Evolutionary conservation across 2,329 filamentous ascomycete genomes (phyloP).

Genomic region (Catunica adiposa): DNA sequence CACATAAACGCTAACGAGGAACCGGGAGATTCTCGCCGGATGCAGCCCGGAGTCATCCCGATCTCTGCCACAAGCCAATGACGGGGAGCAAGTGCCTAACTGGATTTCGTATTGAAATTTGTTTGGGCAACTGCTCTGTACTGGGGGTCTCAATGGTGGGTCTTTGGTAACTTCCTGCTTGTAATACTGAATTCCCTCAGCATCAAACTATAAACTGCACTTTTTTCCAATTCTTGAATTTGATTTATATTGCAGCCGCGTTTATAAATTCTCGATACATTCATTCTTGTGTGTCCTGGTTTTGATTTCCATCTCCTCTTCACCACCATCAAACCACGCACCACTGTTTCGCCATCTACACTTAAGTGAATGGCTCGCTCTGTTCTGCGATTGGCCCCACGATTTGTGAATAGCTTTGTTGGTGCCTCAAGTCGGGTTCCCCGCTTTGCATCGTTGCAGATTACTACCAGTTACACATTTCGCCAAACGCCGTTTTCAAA

Average conservation of each 20-base stretch:
- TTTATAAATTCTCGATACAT: slow-evolving; percentile 2
- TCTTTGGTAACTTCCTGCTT: not conserved
- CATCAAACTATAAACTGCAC: not conserved
- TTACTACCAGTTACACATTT: not conserved
- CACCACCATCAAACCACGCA: not conserved
- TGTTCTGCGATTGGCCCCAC: not conserved
- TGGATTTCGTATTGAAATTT: not conserved
- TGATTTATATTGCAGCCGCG: no score
- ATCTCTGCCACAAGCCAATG: not conserved
- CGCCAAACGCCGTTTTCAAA: not conserved
- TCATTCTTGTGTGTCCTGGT: not conserved
- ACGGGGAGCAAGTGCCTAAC: not conserved
- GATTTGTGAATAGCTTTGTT: not conserved
- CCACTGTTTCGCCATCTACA: not conserved
- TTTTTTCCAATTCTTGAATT: not conserved
- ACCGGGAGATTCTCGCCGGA: no score
- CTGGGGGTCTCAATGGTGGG: not conserved
- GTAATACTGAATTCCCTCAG: not conserved
- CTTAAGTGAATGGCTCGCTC: slow-evolving; percentile 4
- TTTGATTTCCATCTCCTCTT: not conserved
- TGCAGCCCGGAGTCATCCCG: not conserved
- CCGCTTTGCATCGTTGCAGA: not conserved
- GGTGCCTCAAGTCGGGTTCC: not conserved
- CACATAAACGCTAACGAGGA: no score
- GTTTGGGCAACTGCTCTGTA: not conserved